Base-by-base conservation (phyloP, 371 early-diverging fungal genomes). In the Rhizopus delemar region DNA sequence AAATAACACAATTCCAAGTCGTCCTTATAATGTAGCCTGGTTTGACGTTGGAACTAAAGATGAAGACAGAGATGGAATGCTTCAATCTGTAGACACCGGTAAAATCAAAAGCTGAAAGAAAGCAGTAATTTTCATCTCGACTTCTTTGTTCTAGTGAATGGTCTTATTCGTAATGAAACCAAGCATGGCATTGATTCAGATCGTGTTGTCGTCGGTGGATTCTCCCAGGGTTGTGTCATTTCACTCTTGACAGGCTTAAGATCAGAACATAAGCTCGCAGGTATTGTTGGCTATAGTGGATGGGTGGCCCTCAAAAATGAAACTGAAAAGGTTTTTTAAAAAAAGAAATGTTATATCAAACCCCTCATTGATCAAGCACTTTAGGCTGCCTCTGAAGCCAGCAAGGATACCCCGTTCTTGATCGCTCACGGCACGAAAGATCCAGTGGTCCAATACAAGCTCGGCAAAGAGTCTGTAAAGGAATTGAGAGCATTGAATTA, bases 141-240 rank as follows among this genome's bases (percentile, higher is more conserved):
- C 7, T n/a, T 11, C 15, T 6, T 28, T 55, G 15, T 45, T 11
- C 13, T 54, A 88, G 89, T 94, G 55, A 85, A 84, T 65, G 60
- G 78, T 39, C 70, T 95, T 50, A 79, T 97, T 33, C 80, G 84
- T 3, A 67, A 83, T 9, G 97, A 97, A 70, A 76, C 94, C 9
- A 88, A 89, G 36, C 62, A 61, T 35, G 93, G 93, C 9, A 93
- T 95, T 52, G 85, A 92, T 0, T 74, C 93, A 13, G 77, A 88
- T 48, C 80, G 95, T 11, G 96, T 98, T 51, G 87, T 96, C 33
- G 56, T 98, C 28, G 96, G 95, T 45, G 98, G 98, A 0, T 98
- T 98, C 76, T 94, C 94, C 28, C 98, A 98, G 80, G 97, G 94
- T 65, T 80, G 86, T 53, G 95, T 88, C 13, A 75, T 93, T 76